Percentiles rank a stretch among this genome's conserved stretches.
Conservation (phyloP, 352 stramenopile genomes). For the Pythium rhizo-oryzae region DNA sequence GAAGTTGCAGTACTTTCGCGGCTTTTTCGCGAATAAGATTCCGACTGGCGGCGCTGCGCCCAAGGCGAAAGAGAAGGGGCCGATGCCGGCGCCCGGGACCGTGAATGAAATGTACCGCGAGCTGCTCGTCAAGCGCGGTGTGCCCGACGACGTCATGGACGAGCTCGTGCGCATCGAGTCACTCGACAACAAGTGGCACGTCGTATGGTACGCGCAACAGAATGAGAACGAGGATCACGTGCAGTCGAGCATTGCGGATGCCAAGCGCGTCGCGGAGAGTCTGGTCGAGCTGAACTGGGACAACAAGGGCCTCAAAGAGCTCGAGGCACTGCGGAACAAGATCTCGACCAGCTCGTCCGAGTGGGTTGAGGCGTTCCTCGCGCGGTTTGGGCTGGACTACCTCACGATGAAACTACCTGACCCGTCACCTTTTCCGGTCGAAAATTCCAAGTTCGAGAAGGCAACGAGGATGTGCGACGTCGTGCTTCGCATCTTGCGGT, state of each 20-base stretch:
- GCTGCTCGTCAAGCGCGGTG: slow-evolving; percentile 72
- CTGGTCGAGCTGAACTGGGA: slow-evolving; percentile 86
- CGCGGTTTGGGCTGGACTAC: slow-evolving; percentile 80
- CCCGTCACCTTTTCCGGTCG: slow-evolving; percentile 78
- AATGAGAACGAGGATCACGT: slow-evolving; percentile 76
- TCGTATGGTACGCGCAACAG: slow-evolving; percentile 84
- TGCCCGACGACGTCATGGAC: slow-evolving; percentile 85
- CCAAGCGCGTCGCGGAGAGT: slow-evolving; percentile 69
- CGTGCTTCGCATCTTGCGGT: slow-evolving; percentile 75
- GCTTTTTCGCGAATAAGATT: slow-evolving; percentile 84
- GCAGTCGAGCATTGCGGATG: slow-evolving; percentile 57
- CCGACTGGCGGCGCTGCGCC: slow-evolving; percentile 65
- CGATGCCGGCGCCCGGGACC: slow-evolving; percentile 58
- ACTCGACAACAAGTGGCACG: slow-evolving; percentile 86
- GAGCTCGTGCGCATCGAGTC: slow-evolving; percentile 83
- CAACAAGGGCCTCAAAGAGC: slow-evolving; percentile 74
- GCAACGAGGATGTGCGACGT: slow-evolving; percentile 75
- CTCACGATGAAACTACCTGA: slow-evolving; percentile 87
- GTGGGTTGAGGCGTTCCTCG: slow-evolving; percentile 79
- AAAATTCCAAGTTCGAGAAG: slow-evolving; percentile 81
- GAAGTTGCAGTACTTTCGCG: slow-evolving; percentile 85
- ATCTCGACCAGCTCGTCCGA: slow-evolving; percentile 71
- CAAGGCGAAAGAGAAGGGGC: slow-evolving; percentile 72
- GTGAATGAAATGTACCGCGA: slow-evolving; percentile 90
- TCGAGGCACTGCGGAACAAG: slow-evolving; percentile 72